These are phyloP conservation scores for Rhododendron simsii DNA, from an alignment of 148 eudicot genomes.

Conservation along the genomic window DNA sequence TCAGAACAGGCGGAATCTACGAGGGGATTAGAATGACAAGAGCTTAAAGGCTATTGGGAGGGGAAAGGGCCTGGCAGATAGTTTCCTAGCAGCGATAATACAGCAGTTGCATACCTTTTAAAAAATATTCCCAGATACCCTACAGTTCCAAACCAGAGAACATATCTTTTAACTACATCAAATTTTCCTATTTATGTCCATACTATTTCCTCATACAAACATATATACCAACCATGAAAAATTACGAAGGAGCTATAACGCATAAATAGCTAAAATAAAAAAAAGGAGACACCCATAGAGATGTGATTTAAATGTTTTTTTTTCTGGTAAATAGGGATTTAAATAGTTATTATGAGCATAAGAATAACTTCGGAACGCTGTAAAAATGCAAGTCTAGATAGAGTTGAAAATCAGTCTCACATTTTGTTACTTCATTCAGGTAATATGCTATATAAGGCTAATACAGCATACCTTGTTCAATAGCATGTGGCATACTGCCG, in stretches of 20 bases:
- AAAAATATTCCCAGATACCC: neutral
- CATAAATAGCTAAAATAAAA: neutral
- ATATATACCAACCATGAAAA: neutral
- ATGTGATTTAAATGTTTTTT: neutral
- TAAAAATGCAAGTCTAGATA: neutral
- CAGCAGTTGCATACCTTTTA: neutral
- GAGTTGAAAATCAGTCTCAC: neutral
- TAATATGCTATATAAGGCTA: neutral
- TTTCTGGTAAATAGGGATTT: too few species aligned
- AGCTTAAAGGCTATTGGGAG: neutral
- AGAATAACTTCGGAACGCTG: neutral
- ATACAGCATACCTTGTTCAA: neutral
- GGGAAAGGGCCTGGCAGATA: neutral
- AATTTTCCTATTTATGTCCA: neutral
- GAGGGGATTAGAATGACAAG: neutral
- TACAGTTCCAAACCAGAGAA: neutral
- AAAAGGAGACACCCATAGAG: neutral
- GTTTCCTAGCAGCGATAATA: neutral
- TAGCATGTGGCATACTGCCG: neutral
- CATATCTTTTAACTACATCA: neutral
- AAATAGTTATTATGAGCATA: neutral
- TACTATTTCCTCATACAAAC: neutral
- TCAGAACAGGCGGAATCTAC: neutral
- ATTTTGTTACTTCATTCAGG: neutral
- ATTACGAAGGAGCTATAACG: neutral